Percentiles rank a stretch among this genome's conserved stretches.
Conservation (phyloP, 192 early-diverging fungal genomes). For the Backusella tarrabulga region DNA sequence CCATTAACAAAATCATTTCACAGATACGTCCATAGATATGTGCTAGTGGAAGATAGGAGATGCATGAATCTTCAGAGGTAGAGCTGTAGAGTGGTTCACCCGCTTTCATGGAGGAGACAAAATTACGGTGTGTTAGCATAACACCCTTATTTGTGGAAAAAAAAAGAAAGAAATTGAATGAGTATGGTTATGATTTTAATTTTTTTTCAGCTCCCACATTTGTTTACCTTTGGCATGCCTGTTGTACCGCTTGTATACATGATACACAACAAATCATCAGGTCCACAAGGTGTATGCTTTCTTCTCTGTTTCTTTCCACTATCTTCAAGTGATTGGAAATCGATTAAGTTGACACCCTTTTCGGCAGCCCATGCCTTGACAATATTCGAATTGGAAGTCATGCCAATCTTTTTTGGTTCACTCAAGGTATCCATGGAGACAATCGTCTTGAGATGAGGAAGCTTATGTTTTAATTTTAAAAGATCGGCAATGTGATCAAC, state of each 20-base stretch:
- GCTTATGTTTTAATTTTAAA: slow-evolving; percentile 52
- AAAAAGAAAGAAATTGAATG: not conserved
- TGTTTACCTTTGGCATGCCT: slow-evolving; percentile 46
- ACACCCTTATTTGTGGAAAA: slow-evolving; percentile 41
- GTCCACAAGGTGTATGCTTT: slow-evolving; percentile 53
- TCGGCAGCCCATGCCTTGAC: slow-evolving; percentile 45
- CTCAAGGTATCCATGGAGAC: slow-evolving; percentile 60
- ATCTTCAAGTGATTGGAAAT: slow-evolving; percentile 43
- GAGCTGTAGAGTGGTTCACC: not conserved
- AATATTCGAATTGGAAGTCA: not conserved
- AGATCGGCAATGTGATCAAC: slow-evolving; percentile 41
- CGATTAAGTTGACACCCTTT: slow-evolving; percentile 39
- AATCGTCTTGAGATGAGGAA: slow-evolving; percentile 65
- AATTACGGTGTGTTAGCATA: slow-evolving; percentile 73
- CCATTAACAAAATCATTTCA: slow-evolving; percentile 46
- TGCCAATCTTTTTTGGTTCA: not conserved
- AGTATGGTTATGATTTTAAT: not conserved
- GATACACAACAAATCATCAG: slow-evolving; percentile 68
- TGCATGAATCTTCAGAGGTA: slow-evolving; percentile 17
- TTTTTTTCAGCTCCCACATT: not conserved
- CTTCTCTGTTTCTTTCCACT: slow-evolving; percentile 54
- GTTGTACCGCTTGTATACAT: slow-evolving; percentile 89
- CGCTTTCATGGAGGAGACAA: slow-evolving; percentile 46
- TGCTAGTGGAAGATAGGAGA: slow-evolving; percentile 83
- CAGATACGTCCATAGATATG: slow-evolving; percentile 83